Evolutionary conservation across 257 asterid species (phyloP).

Genomic region (Echites panduratus): DNA sequence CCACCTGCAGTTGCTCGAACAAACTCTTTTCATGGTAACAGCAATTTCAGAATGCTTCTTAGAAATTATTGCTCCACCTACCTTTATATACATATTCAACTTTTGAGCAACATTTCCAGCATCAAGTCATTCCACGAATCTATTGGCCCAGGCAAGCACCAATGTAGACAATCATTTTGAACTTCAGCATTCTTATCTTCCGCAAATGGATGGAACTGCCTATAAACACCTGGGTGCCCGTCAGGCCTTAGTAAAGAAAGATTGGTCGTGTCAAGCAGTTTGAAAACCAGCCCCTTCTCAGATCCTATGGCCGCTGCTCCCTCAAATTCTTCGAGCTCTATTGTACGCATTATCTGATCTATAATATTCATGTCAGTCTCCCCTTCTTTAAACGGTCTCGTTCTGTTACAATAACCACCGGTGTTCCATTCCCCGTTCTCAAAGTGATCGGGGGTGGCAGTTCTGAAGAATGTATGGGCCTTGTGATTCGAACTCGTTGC

Average conservation of each 20-base stretch:
- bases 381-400: conserved; percentile 44
- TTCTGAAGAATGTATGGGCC: conserved; percentile 40
- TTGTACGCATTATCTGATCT: conserved; percentile 34
- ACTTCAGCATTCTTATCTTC: conserved; percentile 37
- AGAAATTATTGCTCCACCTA: neutral
- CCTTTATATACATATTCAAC: conserved; percentile 1
- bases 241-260: conserved; percentile 63
- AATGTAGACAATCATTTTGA: conserved; percentile 89
- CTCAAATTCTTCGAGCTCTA: conserved; percentile 56
- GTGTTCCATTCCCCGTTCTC: conserved; percentile 71
- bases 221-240: conserved; percentile 74
- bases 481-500: conserved; percentile 24
- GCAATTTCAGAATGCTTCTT: neutral
- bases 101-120: conserved; percentile 45
- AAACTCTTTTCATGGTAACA: neutral
- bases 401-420: conserved; percentile 67
- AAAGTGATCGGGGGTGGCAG: conserved; percentile 63
- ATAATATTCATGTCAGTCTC: conserved; percentile 30
- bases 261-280: conserved; percentile 45
- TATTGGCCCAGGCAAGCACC: conserved; percentile 98
- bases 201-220: conserved; percentile 61
- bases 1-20: too few species aligned
- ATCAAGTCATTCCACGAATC: conserved; percentile 92
- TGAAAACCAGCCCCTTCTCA: conserved; percentile 21
- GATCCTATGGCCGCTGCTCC: conserved; percentile 23